These are phyloP conservation scores for Pelargonium cotyledonis DNA, from an alignment of 441 rosid species.

Conservation along the genomic window DNA sequence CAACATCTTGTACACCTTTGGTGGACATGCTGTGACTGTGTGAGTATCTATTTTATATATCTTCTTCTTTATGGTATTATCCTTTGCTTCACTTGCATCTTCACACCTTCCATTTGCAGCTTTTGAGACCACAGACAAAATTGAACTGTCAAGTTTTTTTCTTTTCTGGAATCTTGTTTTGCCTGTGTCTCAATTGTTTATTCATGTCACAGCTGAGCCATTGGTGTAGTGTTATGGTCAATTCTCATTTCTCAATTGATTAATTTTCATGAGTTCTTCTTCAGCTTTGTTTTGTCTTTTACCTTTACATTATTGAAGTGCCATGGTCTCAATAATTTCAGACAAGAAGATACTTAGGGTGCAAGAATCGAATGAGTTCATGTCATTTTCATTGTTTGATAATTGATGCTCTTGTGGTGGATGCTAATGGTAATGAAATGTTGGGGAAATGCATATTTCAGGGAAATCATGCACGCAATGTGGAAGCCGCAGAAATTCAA, in stretches of 20 bases:
- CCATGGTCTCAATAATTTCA: neutral
- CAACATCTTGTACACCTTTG: neutral
- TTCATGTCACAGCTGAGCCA: too few relatives aligned
- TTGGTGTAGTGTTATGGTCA: too few relatives aligned
- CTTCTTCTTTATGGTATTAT: too few relatives aligned
- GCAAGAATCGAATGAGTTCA: neutral
- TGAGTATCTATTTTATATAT: neutral
- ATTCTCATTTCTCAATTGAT: too few relatives aligned
- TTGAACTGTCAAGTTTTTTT: too few relatives aligned
- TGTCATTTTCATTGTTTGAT: neutral
- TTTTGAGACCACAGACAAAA: too few relatives aligned
- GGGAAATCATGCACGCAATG: neutral
- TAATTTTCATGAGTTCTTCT: neutral
- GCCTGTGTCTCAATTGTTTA: too few relatives aligned
- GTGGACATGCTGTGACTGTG: neutral
- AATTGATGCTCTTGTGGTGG: neutral
- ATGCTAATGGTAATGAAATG: neutral
- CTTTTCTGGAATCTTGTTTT: too few relatives aligned
- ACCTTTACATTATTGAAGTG: neutral
- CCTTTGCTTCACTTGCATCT: too few relatives aligned
- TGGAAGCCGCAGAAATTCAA: neutral
- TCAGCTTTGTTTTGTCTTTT: neutral
- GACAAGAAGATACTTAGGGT: neutral
- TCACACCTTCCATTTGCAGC: too few relatives aligned
- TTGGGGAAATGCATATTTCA: neutral